A percentile compares a stretch with the other conserved stretches of the same genome.
Evolutionary conservation across 2,329 filamentous ascomycete genomes (phyloP).

Genomic region (Mollisiaceae sp.): DNA sequence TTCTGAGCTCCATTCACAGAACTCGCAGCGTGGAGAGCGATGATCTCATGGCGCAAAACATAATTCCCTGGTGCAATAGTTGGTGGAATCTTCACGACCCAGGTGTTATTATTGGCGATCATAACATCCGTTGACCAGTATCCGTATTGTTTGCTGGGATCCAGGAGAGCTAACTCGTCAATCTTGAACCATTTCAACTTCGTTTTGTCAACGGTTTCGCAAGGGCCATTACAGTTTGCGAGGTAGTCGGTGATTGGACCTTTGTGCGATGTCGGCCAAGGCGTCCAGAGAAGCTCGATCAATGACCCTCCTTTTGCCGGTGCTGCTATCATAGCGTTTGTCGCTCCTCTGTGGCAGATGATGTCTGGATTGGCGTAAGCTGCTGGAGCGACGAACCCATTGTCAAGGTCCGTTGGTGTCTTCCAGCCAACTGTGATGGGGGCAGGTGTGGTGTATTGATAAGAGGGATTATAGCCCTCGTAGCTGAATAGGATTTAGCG

Average conservation of each 20-base stretch:
- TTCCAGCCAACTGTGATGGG: slow-evolving; percentile 60
- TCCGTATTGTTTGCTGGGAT: slow-evolving; percentile 39
- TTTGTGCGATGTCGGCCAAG: slow-evolving; percentile 68
- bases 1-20: slow-evolving; percentile 52
- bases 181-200: slow-evolving; percentile 51
- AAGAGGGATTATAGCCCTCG: slow-evolving; percentile 40
- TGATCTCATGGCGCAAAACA: slow-evolving; percentile 51
- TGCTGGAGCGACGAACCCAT: slow-evolving; percentile 56
- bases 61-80: slow-evolving; percentile 10
- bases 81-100: slow-evolving; percentile 9
- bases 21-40: slow-evolving; percentile 38
- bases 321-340: slow-evolving; percentile 55
- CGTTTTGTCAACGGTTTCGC: slow-evolving; percentile 48
- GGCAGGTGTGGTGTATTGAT: slow-evolving; percentile 42
- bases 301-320: slow-evolving; percentile 64
- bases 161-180: slow-evolving; percentile 45
- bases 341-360: slow-evolving; percentile 64
- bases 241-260: slow-evolving; percentile 42
- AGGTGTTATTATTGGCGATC: slow-evolving; percentile 16
- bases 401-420: slow-evolving; percentile 50
- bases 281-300: slow-evolving; percentile 64
- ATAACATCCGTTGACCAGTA: slow-evolving; percentile 49
- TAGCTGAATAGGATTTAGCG: slow-evolving; percentile 40
- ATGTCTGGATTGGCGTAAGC: slow-evolving; percentile 57
- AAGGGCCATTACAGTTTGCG: slow-evolving; percentile 46